These are phyloP conservation scores for Echium plantagineum DNA, from an alignment of 257 asterid genomes.

Conservation along the genomic window DNA sequence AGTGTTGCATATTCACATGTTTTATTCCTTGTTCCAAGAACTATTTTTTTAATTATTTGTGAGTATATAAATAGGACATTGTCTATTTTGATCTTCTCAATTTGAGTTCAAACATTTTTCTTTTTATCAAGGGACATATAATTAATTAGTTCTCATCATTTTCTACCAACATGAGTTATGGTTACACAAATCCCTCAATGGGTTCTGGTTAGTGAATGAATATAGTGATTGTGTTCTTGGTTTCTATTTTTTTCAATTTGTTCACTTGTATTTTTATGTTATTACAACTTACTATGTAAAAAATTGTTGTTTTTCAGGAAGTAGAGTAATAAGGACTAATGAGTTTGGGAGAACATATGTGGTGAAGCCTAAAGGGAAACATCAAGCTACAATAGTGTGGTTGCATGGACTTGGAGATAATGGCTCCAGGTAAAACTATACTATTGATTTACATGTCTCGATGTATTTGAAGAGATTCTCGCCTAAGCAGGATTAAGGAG, in stretches of 20 bases:
- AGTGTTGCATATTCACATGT: constrained; percentile 27
- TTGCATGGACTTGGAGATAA: constrained; percentile 96
- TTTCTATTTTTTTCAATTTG: constrained; percentile 3
- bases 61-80: constrained; percentile 46
- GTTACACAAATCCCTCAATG: constrained; percentile 55
- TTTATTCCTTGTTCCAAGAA: constrained; percentile 36
- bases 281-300: background rate
- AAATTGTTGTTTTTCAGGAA: constrained; percentile 30
- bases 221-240: background rate
- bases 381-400: constrained; percentile 94
- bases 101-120: constrained; percentile 23
- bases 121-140: constrained; percentile 19
- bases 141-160: constrained; percentile 3
- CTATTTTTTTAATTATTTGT: constrained; percentile 18
- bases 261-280: background rate
- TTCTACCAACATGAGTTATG: constrained; percentile 40
- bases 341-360: constrained; percentile 94
- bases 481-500: too few species aligned
- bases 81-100: constrained; percentile 27
- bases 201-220: constrained; percentile 65
- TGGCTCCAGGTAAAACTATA: constrained; percentile 65
- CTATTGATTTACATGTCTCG: background rate
- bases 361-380: constrained; percentile 89
- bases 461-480: too few species aligned
- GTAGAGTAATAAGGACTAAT: constrained; percentile 45